Conservation (phyloP, 2,329 filamentous ascomycete species). For the Thyridium curvatum region DNA sequence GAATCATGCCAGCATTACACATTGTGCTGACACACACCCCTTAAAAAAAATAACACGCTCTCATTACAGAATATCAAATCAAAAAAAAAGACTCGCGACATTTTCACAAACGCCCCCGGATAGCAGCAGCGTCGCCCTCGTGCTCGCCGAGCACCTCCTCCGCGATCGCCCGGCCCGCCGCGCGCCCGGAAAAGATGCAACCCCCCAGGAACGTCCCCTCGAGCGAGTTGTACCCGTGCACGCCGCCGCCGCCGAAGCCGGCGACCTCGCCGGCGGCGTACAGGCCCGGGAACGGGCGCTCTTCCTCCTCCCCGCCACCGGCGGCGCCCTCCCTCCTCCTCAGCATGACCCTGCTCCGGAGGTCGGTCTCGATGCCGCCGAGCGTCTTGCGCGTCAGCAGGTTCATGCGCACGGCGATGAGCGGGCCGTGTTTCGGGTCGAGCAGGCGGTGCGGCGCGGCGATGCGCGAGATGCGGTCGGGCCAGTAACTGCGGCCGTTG, state of each 20-base stretch:
- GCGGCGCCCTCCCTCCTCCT: constrained; percentile 35
- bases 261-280: constrained; percentile 56
- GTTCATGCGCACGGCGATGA: constrained; percentile 56
- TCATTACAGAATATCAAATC: no score
- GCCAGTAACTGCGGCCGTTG: constrained; percentile 50
- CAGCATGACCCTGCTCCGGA: constrained; percentile 47
- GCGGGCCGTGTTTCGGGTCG: constrained; percentile 47
- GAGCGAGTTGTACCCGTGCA: constrained; percentile 56
- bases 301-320: no score
- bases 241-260: constrained; percentile 55
- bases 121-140: no score
- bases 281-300: constrained; percentile 41
- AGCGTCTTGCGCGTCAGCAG: constrained; percentile 55
- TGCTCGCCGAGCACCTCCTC: constrained; percentile 34
- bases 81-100: no score
- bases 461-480: constrained; percentile 44
- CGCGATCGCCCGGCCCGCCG: constrained; percentile 48
- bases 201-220: constrained; percentile 58
- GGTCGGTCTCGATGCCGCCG: constrained; percentile 53
- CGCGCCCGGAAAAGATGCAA: constrained; percentile 56
- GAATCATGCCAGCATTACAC: no score
- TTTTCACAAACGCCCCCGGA: no score
- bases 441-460: constrained; percentile 47
- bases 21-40: no score
- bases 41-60: no score